A percentile compares a stretch with the other conserved stretches of the same genome.
These are phyloP conservation scores for Tylopilus felleus DNA, from an alignment of 768 basidiomycete species.

Conservation along the genomic window DNA sequence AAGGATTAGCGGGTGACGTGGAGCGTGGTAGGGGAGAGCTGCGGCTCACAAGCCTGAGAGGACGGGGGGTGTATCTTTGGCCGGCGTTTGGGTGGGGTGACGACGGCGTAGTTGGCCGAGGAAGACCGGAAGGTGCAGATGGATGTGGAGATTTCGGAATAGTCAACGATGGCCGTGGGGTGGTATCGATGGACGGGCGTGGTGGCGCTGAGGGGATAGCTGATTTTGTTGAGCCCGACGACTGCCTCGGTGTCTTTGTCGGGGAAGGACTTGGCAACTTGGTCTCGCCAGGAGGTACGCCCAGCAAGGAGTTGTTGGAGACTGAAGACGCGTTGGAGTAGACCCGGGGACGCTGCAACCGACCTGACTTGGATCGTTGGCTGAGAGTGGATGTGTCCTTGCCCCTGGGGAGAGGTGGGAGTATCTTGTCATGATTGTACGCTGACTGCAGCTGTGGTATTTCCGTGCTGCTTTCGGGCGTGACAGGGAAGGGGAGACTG, in stretches of 20 bases:
- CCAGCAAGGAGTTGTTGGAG: constrained; percentile 19
- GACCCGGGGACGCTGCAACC: constrained; percentile 30
- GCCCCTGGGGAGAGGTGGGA: constrained; percentile 31
- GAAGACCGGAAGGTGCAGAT: constrained; percentile 16
- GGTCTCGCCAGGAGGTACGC: constrained; percentile 1
- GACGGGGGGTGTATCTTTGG: constrained; percentile 23
- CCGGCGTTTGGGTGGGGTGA: not conserved
- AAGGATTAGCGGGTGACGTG: not conserved
- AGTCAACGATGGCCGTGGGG: constrained; percentile 24
- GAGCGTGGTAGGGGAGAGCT: constrained; percentile 13
- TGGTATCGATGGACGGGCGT: constrained; percentile 19
- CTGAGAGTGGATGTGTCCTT: constrained; percentile 22
- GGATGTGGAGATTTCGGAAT: constrained; percentile 26
- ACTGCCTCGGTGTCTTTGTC: constrained; percentile 10
- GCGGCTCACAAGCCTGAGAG: constrained; percentile 24
- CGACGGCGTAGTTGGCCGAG: constrained; percentile 20
- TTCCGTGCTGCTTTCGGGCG: constrained; percentile 25
- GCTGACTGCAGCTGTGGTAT: constrained; percentile 2
- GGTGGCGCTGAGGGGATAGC: constrained; percentile 7
- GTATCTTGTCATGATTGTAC: constrained; percentile 28
- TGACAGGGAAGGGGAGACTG: constrained; percentile 30
- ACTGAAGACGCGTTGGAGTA: constrained; percentile 32
- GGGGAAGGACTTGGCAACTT: constrained; percentile 13
- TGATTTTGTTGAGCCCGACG: constrained; percentile 6
- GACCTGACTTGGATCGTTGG: constrained; percentile 8